Evolutionary conservation across 768 basidiomycete species (phyloP), one percentile per base, ranked within the genome.

Genomic region (Tylopilus rubrobrunneus): DNA sequence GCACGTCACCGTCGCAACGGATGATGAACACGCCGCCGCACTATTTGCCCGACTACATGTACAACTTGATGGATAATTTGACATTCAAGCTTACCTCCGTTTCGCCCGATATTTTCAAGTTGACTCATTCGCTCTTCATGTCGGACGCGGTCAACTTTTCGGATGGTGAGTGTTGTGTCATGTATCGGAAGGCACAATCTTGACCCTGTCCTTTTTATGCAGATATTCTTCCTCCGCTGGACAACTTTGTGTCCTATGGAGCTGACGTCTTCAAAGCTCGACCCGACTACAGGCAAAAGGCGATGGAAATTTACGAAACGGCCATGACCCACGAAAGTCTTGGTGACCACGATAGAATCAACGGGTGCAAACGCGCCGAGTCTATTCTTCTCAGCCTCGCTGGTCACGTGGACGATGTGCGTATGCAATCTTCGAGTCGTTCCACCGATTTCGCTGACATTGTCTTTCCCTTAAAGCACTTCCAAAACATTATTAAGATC

Each of bases 161-260:
- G 50, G 89, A 93, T 60, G 92, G 92, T 87, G 48, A 51, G 78
- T 7, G 8, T 0, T 0, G 8, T 15, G 29, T 27, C 15, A 9
- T 51, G 21, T 11, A 7, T 48, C 27, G 6, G 34, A 29, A 9
- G 17, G 33, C 7, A 42, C 34, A 23, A 31, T 14, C 53, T 55
- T 23, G 51, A 33, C 10, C 7, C 29, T 19, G 8, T 45, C 43
- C 15, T 17, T n/a, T 40, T n/a, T 40, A 21, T 19, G 14, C 37
- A 85, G 92, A 95, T 67, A 94, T 93, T 89, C 78, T 92, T 25
- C 89, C 90, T 11, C 84, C 87, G 5, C 70, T 96, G 52, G 89
- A 92, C 74, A 95, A 94, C 76, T 90, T 92, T 66, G 76, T 96
- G 49, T 89, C 89, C 14, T 93, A 83, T 64, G 92, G 92, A 15